Evolutionary conservation across 2,329 filamentous ascomycete genomes (phyloP), one percentile per base, ranked within the genome.

Genomic region (Plenodomus lindquistii): DNA sequence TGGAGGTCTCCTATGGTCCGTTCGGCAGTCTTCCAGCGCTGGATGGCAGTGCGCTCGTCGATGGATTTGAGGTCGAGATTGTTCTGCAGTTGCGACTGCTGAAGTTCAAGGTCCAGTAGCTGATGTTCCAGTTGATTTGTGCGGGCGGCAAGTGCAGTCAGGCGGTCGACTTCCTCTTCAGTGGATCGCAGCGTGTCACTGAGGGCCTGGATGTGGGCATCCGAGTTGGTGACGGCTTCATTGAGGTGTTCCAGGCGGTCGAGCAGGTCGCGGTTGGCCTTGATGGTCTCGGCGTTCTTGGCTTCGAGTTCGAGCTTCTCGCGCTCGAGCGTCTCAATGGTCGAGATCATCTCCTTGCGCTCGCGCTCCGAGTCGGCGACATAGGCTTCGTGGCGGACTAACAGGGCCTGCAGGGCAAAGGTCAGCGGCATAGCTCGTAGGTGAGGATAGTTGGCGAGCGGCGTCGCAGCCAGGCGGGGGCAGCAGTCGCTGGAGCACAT

Each of bases 291-390:
- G 45, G 85, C 85, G 75, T 97, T 99, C 64, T 84, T 82, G 36
- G 80, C 78, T 73, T 96, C 89, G 52, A 95, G 82, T 38, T 66
- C 66, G 44, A 70, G 60, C 75, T 96, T 96, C 59, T 86, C 81
- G 42, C 72, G 72, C 75, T 96, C 90, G 43, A 99, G 80, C 55
- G 81, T 81, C 61, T 88, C 86, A 68, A 97, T 91, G 53, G 83
- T 88, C 39, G 78, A 73, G 37, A 83, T 81, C 74, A 97, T 85
- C 52, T 86, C 83, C 52, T 80, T 77, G 52, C 92, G 88, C 70
- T 97, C 91, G 61, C 85, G 85, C 77, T 96, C 91, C 50, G 92
- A 91, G 72, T 96, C 91, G 60, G 87, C 87, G 81, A 97, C 93
- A 74, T 96, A 97, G 50, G 89, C 85, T 78, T 97, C 92, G 82